Evolutionary conservation across 2,329 filamentous ascomycete species (phyloP), one percentile per base, ranked within the genome.

Genomic region (Hortaea sp.): DNA sequence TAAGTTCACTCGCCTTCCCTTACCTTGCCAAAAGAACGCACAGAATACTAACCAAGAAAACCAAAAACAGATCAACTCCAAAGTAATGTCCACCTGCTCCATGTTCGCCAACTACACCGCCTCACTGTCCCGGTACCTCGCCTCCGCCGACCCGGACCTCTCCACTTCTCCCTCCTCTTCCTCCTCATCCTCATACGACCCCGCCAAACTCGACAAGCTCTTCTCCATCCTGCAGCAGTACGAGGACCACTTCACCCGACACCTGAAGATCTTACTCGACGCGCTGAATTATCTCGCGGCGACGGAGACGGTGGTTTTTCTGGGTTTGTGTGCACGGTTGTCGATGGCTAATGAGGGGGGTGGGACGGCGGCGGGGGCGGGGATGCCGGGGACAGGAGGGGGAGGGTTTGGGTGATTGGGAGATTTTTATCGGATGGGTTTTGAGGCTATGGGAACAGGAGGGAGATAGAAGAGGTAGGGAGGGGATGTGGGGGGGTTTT

Each of bases 261-360:
- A 97, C 67, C 69, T 98, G 57, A 89, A 94, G 70, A 95, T 97
- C 55, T 67, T 98, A 58, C 79, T 97, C 34, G 92, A 97, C 63
- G 90, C 88, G 50, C 74, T 98, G 52, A 97, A 98, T 58, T 95
- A 97, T 66, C 94, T 95, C 58, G 92, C 92, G 2, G 92, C 92
- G 0, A 97, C 92, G 0, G 92, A 98, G 71, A 97, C 92, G 35
- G 90, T 95, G 3, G 92, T 95, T 12, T 75, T 98, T 53, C 70
- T 97, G 51, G 90, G 89, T 54, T 72, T 98, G 11, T 94, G 88
- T 62, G 88, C 88, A 9, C 70, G 88, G 50, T 63, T 94, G 59
- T 89, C 84, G 58, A 87, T 84, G 49, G 87, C 85, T 9, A 88
- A 85, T 50, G 85, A 89, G 62, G 85, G 85, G 1, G 59, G 61